These are phyloP conservation scores for Lichtheimia hyalospora DNA, from an alignment of 371 early-diverging fungal species.

Conservation along the genomic window DNA sequence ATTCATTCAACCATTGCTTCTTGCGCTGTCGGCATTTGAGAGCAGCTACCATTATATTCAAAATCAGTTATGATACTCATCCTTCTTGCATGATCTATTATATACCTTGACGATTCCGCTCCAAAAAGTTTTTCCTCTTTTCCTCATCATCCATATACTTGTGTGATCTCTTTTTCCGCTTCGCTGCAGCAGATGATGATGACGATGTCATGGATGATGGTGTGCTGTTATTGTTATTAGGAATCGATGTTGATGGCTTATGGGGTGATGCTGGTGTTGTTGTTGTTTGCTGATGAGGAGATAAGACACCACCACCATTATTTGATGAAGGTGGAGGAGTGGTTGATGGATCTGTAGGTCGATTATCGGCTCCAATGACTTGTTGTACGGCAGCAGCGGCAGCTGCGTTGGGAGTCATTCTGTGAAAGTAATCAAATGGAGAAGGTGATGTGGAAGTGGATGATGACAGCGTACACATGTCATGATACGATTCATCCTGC, in stretches of 20 bases:
- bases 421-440: too few relatives aligned
- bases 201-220: too few relatives aligned
- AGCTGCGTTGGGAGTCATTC: too few relatives aligned
- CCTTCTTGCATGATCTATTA: not conserved
- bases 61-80: not conserved
- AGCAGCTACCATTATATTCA: constrained; percentile 43
- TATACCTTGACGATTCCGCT: constrained; percentile 73
- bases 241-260: too few relatives aligned
- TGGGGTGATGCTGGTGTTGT: not conserved
- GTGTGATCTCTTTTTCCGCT: constrained; percentile 11
- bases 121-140: constrained; percentile 70
- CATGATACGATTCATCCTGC: not conserved
- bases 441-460: not conserved
- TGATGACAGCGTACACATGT: constrained; percentile 8
- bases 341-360: too few relatives aligned
- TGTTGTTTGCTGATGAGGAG: constrained; percentile 1
- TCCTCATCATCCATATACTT: constrained; percentile 56
- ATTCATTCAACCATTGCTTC: constrained; percentile 56
- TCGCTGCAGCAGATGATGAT: not conserved
- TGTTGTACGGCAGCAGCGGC: too few relatives aligned
- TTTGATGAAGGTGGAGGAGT: too few relatives aligned
- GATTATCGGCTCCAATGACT: too few relatives aligned
- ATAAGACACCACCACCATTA: not conserved
- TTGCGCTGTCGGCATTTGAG: constrained; percentile 72
- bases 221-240: too few relatives aligned